Evolutionary conservation across 306 rosid species (phyloP).

Genomic region (Cyamopsis tetragonoloba): DNA sequence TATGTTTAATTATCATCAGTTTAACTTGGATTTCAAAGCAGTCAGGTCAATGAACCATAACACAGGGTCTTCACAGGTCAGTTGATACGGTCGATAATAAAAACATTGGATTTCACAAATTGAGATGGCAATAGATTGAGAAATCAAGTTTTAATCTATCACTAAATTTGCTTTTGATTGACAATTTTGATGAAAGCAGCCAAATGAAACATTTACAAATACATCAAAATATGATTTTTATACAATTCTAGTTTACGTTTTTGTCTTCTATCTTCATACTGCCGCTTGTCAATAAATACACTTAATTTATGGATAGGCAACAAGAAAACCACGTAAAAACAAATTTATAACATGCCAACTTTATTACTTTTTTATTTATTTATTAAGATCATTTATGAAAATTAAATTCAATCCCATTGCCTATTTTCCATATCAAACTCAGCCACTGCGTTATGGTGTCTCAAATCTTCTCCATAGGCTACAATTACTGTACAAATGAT

Average conservation of each 20-base stretch:
- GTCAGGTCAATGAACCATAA: neutral
- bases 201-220: conserved; percentile 10
- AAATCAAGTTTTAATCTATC: neutral
- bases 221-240: neutral
- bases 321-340: conserved; percentile 4
- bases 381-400: neutral
- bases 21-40: neutral
- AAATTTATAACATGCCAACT: neutral
- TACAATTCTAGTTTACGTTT: neutral
- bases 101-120: neutral
- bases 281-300: neutral
- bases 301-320: neutral
- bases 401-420: neutral
- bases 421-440: conserved; percentile 16
- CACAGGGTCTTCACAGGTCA: neutral
- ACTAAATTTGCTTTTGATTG: conserved; percentile 1
- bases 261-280: neutral
- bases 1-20: neutral
- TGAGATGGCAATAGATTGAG: conserved; percentile 13
- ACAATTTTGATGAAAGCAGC: neutral
- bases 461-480: neutral
- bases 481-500: neutral
- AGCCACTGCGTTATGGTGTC: neutral
- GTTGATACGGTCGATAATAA: no score
- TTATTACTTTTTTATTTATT: conserved; percentile 3